A percentile compares a stretch with the other conserved stretches of the same genome.
Evolutionary conservation across 148 eudicot species (phyloP).

Genomic region (Pouteria glomerata): DNA sequence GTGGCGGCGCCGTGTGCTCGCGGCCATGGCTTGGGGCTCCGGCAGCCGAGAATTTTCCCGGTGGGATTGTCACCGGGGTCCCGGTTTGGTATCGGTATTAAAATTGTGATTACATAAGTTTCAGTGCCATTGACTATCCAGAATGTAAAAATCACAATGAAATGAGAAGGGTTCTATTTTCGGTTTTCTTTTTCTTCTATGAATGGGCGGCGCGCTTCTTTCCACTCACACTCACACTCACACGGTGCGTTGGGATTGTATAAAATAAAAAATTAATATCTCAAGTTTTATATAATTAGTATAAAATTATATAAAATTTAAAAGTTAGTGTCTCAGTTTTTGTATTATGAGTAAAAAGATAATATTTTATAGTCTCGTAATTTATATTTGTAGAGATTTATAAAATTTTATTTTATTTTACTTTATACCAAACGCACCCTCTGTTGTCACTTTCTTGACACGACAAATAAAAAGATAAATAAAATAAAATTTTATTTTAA

Average conservation of each 20-base stretch:
- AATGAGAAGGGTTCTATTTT: background rate
- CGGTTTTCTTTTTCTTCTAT: background rate
- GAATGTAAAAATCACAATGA: too few species aligned
- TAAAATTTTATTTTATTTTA: too few species aligned
- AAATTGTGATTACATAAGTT: too few species aligned
- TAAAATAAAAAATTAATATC: too few species aligned
- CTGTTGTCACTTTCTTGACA: background rate
- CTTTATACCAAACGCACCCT: background rate
- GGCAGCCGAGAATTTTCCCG: background rate
- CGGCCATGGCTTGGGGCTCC: conserved; percentile 4
- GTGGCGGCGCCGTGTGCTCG: background rate
- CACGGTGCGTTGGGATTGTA: background rate
- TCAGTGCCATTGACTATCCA: background rate
- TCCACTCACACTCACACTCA: background rate
- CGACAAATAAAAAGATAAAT: background rate
- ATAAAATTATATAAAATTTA: too few species aligned
- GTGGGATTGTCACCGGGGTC: conserved; percentile 11
- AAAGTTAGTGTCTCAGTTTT: too few species aligned
- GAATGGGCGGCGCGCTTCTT: background rate
- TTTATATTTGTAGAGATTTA: too few species aligned
- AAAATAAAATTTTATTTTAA: too few species aligned
- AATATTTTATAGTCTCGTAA: too few species aligned
- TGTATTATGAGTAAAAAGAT: too few species aligned
- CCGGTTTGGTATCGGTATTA: conserved; percentile 6
- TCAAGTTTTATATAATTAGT: too few species aligned